phyloP scores from a whole-genome alignment of 345 rosid genomes.

The Lepidium didymum region DNA sequence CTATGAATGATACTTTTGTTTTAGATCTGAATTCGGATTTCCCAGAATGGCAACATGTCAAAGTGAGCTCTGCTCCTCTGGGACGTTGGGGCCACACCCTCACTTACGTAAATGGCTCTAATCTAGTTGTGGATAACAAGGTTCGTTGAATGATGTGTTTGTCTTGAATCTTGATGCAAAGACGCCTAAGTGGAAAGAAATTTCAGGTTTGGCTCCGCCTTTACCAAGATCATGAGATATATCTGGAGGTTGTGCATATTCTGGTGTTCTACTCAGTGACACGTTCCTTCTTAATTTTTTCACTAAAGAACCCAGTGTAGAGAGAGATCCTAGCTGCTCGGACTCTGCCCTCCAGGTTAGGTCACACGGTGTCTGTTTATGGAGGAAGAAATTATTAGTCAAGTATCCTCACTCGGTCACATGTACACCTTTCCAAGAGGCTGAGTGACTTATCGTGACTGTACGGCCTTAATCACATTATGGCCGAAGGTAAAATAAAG shows the following conservation, averaged over 20 bases:
- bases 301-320: constrained; percentile 87
- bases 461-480: too few species aligned
- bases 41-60: constrained; percentile 84
- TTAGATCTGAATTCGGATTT: constrained; percentile 65
- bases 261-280: constrained; percentile 85
- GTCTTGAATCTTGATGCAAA: constrained; percentile 77
- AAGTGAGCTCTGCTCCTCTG: constrained; percentile 86
- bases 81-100: constrained; percentile 95
- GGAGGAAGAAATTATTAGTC: constrained; percentile 82
- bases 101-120: constrained; percentile 74
- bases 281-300: constrained; percentile 81
- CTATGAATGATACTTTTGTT: constrained; percentile 91
- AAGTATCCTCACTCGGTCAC: too few species aligned
- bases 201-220: constrained; percentile 89
- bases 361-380: constrained; percentile 81
- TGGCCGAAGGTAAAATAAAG: too few species aligned
- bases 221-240: constrained; percentile 92
- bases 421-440: too few species aligned
- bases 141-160: constrained; percentile 81
- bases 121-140: constrained; percentile 81
- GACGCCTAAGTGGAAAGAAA: constrained; percentile 86
- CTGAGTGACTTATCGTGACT: too few species aligned
- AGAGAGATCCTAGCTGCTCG: constrained; percentile 82
- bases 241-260: constrained; percentile 92
- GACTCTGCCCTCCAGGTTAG: constrained; percentile 87